Percentiles rank a stretch among this genome's conserved stretches.
These are phyloP conservation scores for Meira miltonrushii DNA, from an alignment of 1,284 basidiomycete species.

Conservation along the genomic window DNA sequence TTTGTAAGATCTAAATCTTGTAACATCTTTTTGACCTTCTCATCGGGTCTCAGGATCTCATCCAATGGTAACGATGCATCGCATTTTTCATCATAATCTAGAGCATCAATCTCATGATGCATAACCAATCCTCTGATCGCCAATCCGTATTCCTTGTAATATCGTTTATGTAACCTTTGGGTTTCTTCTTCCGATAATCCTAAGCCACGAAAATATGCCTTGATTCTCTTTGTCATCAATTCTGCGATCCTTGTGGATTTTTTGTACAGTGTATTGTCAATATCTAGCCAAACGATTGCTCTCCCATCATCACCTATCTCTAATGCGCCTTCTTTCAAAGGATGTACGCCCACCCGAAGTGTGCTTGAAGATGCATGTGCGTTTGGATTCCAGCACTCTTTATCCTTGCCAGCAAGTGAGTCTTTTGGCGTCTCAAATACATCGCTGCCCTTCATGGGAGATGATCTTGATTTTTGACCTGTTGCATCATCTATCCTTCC, in stretches of 20 bases:
- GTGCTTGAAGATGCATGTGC: too few species aligned
- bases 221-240: slow-evolving; percentile 72
- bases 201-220: slow-evolving; percentile 71
- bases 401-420: too few species aligned
- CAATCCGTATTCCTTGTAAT: slow-evolving; percentile 73
- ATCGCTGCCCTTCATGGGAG: too few species aligned
- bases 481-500: too few species aligned
- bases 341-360: background rate
- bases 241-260: slow-evolving; percentile 61
- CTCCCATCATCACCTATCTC: slow-evolving; percentile 4
- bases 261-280: slow-evolving; percentile 71
- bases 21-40: slow-evolving; percentile 64
- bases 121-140: slow-evolving; percentile 74
- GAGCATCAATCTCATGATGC: slow-evolving; percentile 74
- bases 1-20: slow-evolving; percentile 73
- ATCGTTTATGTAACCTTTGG: slow-evolving; percentile 65
- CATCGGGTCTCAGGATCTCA: slow-evolving; percentile 67
- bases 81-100: slow-evolving; percentile 79
- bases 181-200: slow-evolving; percentile 68
- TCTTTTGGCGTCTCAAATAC: too few species aligned
- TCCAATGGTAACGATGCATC: slow-evolving; percentile 79
- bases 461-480: too few species aligned
- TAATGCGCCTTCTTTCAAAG: slow-evolving; percentile 1
- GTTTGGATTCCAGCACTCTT: too few species aligned
- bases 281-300: slow-evolving; percentile 13